phyloP scores from a whole-genome alignment of 1,139 yeast genomes.

The Geotrichum restrictum region DNA sequence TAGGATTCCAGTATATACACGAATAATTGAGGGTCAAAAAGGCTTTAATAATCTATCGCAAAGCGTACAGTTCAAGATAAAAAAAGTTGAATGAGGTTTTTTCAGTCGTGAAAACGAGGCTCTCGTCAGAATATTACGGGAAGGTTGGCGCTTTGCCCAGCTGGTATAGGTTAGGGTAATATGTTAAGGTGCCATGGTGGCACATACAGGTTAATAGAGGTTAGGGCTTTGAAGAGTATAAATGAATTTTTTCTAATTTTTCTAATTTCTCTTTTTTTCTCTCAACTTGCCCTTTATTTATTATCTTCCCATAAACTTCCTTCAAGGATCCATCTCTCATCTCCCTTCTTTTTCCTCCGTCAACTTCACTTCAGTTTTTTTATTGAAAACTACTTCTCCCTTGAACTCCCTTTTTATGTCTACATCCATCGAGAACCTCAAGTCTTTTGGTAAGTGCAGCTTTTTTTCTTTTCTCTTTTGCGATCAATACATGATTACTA shows the following conservation, averaged over 20 bases:
- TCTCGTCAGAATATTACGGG: not conserved
- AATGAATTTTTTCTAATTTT: not conserved
- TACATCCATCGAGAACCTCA: slow-evolving; percentile 89
- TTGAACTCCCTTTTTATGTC: slow-evolving; percentile 36
- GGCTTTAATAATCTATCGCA: too few relatives aligned
- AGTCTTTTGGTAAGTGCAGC: slow-evolving; percentile 69
- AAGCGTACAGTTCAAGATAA: not conserved
- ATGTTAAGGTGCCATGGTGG: not conserved
- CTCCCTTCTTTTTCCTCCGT: not conserved
- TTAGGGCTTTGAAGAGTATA: not conserved
- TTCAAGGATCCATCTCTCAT: slow-evolving; percentile 3
- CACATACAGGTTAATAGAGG: not conserved
- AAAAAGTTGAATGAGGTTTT: not conserved
- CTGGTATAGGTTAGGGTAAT: not conserved
- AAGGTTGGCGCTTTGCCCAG: not conserved
- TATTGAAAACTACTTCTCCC: not conserved
- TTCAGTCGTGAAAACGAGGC: slow-evolving; percentile 1
- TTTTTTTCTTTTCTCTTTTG: not conserved
- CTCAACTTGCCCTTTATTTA: not conserved
- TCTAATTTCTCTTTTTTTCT: not conserved
- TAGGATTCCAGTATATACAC: too few relatives aligned
- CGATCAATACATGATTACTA: not conserved
- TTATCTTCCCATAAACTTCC: not conserved
- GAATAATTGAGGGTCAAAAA: too few relatives aligned
- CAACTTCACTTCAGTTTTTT: not conserved